Evolutionary conservation across 495 filamentous ascomycete species (phyloP).

Genomic region (Aspergillus hancockii): DNA sequence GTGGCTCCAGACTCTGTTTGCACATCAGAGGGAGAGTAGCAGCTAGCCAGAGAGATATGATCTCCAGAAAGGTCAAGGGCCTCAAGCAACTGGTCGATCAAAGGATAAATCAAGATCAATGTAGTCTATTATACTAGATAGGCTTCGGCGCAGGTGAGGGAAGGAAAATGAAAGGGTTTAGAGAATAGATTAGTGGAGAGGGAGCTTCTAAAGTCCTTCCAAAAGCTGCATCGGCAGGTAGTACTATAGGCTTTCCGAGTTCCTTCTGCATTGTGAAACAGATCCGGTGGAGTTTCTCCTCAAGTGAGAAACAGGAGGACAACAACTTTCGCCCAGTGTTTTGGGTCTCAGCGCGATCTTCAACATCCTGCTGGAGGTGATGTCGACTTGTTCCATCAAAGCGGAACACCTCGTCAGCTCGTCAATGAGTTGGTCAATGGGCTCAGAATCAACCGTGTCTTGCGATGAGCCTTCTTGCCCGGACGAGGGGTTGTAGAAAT

Average conservation of each 20-base stretch:
- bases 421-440: slow-evolving; percentile 26
- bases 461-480: slow-evolving; percentile 5
- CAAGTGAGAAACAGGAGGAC: slow-evolving; percentile 15
- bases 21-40: background rate
- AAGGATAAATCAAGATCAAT: slow-evolving; percentile 24
- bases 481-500: slow-evolving; percentile 13
- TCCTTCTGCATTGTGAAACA: slow-evolving; percentile 23
- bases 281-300: slow-evolving; percentile 17
- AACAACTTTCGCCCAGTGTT: slow-evolving; percentile 16
- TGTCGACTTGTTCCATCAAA: slow-evolving; percentile 24
- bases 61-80: slow-evolving; percentile 10
- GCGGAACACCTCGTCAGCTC: slow-evolving; percentile 20
- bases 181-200: slow-evolving; percentile 15
- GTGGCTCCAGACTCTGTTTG: background rate
- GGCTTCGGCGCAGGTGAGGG: slow-evolving; percentile 19
- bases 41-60: slow-evolving; percentile 8
- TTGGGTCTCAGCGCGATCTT: background rate
- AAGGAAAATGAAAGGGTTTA: slow-evolving; percentile 17
- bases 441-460: slow-evolving; percentile 8
- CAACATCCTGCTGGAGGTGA: slow-evolving; percentile 8
- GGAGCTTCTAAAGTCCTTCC: slow-evolving; percentile 16
- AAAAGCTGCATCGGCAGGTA: slow-evolving; percentile 7
- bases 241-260: slow-evolving; percentile 14
- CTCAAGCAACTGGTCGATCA: slow-evolving; percentile 23
- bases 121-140: slow-evolving; percentile 21